Conservation (phyloP, 1,284 basidiomycete species). For the Fomitopsis pinicola region DNA sequence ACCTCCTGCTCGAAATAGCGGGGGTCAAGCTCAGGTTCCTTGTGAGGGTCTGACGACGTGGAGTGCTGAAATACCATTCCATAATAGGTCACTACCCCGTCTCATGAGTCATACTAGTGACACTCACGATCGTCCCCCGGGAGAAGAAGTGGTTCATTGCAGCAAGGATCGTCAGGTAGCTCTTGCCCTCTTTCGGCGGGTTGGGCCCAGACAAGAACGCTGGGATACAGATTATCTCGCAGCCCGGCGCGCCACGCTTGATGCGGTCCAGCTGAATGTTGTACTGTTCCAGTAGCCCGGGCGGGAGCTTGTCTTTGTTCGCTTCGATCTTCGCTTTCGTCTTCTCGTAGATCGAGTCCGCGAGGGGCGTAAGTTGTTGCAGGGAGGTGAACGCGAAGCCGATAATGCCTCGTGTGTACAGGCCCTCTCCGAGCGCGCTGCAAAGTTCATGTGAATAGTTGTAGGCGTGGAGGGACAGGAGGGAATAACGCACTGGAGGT, state of each 20-base stretch:
- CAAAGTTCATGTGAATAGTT: neutral
- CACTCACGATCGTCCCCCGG: conserved; percentile 34
- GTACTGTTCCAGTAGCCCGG: conserved; percentile 32
- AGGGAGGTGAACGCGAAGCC: conserved; percentile 25
- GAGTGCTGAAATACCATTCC: conserved; percentile 25
- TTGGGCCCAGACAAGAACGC: conserved; percentile 20
- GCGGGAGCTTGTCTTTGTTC: conserved; percentile 21
- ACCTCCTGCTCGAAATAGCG: conserved; percentile 42
- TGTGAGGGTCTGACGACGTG: conserved; percentile 32
- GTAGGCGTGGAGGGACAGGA: neutral
- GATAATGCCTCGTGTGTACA: conserved; percentile 25
- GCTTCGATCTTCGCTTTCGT: conserved; percentile 22
- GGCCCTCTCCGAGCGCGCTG: conserved; percentile 23
- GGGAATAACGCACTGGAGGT: conserved; percentile 26
- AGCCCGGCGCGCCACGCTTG: conserved; percentile 19
- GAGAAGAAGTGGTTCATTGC: conserved; percentile 32
- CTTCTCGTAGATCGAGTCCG: conserved; percentile 21
- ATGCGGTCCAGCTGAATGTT: conserved; percentile 30
- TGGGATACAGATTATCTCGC: conserved; percentile 27
- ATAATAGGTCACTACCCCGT: neutral
- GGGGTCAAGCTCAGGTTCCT: conserved; percentile 41
- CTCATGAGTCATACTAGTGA: neutral
- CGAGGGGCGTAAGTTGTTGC: conserved; percentile 16
- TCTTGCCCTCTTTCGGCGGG: conserved; percentile 26
- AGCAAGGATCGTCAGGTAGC: conserved; percentile 29